Base-by-base conservation (phyloP, 2,329 filamentous ascomycete genomes). In the Fusarium subtropicale region DNA sequence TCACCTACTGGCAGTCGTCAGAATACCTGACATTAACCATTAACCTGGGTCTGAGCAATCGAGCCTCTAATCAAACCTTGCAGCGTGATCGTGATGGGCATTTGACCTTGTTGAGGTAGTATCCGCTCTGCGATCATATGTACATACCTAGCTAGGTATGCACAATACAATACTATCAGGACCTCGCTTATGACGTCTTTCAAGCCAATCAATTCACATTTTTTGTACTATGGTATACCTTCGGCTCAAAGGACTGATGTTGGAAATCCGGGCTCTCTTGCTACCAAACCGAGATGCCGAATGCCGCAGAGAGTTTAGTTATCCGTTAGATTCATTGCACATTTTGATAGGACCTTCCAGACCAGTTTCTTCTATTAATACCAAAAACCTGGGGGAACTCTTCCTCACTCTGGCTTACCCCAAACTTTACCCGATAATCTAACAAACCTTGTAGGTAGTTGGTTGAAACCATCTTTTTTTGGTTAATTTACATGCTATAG, bases 261-360 rank as follows among this genome's bases (percentile, higher is more conserved):
- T 52, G 20, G 26, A 41, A 36, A 42, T 54, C 56, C 46, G 28
- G 44, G 41, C 38, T 47, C 48, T 48, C 34, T 30, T 30, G 7
- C n/a, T 22, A 39, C 52, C 28, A 62, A 28, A 80, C 79, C 82
- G 79, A 83, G 78, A 79, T 82, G 75, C 83, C 82, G 82, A 79
- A 76, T 64, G 28, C 58, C 47, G 56, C 38, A 34, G 46, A 39
- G 22, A 33, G 11, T 20, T 28, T 20, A 38, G 18, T 9, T 36
- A 36, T 36, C 34, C 34, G n/a, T 18, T n/a, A 36, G 13, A 31
- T 16, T 24, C 3, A 39, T 20, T 41, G 22, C 18, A 18, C 26
- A 39, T 28, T 5, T 34, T 24, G 26, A 22, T 33, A 42, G n/a
- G 20, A 13, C n/a, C 26, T 8, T 18, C 30, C n/a, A 20, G 20